Evolutionary conservation across 2,329 filamentous ascomycete genomes (phyloP).

Genomic region (Alternaria postmessia): DNA sequence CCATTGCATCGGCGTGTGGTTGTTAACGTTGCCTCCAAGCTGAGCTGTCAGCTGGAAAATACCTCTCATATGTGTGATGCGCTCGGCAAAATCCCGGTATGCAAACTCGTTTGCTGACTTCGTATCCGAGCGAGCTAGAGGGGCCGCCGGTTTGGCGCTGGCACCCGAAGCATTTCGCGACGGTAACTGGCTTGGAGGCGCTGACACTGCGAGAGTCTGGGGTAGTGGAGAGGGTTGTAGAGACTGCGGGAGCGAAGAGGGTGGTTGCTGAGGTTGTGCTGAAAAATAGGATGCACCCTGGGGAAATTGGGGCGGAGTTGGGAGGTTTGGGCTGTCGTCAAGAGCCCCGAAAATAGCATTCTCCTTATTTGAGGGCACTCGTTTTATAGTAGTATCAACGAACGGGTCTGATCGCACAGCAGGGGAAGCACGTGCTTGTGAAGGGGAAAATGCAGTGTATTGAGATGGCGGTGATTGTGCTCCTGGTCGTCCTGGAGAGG

Average conservation of each 20-base stretch:
- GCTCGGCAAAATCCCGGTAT: slow-evolving; percentile 71
- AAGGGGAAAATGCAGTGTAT: slow-evolving; percentile 38
- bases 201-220: neutral
- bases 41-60: slow-evolving; percentile 83
- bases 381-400: slow-evolving; percentile 28
- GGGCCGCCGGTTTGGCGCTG: slow-evolving; percentile 14
- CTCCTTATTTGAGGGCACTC: slow-evolving; percentile 22
- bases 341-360: slow-evolving; percentile 26
- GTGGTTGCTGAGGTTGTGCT: slow-evolving; percentile 17
- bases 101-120: slow-evolving; percentile 55
- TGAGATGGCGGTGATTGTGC: slow-evolving; percentile 25
- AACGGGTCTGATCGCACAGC: slow-evolving; percentile 29
- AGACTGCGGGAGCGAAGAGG: slow-evolving; percentile 18
- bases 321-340: slow-evolving; percentile 30
- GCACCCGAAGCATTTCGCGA: slow-evolving; percentile 30
- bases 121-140: slow-evolving; percentile 44
- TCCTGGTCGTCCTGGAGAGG: slow-evolving; percentile 35
- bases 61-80: slow-evolving; percentile 76
- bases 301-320: slow-evolving; percentile 37
- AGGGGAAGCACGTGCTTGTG: slow-evolving; percentile 32
- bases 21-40: slow-evolving; percentile 70
- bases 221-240: neutral
- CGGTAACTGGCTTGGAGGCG: slow-evolving; percentile 16
- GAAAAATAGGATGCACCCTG: slow-evolving; percentile 21
- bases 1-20: slow-evolving; percentile 71